Base-by-base conservation (phyloP, 805 yeast species). In the Candida ponderosae region DNA sequence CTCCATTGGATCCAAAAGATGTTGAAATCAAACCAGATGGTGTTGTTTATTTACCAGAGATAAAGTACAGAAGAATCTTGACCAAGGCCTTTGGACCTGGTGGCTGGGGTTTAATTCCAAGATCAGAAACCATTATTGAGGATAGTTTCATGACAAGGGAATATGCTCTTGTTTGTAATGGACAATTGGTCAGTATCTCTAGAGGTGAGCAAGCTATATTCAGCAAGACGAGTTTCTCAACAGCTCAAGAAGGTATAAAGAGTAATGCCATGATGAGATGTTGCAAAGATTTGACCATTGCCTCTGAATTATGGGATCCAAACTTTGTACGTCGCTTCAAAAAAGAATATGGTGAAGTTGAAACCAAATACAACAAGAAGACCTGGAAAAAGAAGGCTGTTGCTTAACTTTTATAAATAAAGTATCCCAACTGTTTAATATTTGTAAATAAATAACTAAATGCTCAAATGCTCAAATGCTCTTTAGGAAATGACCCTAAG, bases 281-380 rank as follows among this genome's bases (percentile, higher is more conserved):
- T 53, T 93, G 98, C 62, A 93, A 93, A 58, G 98, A 93, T 62
- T 69, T 93, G 51, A 97, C 97, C 5, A 82, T 93, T 46, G 98
- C 97, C 1, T 83, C 95, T 40, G 98, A 93, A 55, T 69, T 93
- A 35, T 93, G 98, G 98, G 98, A 93, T 57, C 98, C 98, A 3
- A 66, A 77, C 31, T 93, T 90, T 50, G 88, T 93, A 44, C 72
- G 84, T 47, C 50, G 55, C 33, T 83, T 79, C 61, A 84, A 83
- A 56, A 66, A 64, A 42, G 59, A 69, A 39, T 53, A 72, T 46
- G 87, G 97, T 59, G 89, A 81, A 40, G 77, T 79, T 18, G 72
- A 76, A 9, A 83, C 85, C 17, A 85, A 84, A 66, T 80, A 74
- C 66, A 86, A 84, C 78, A 83, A 82, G 76, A 86, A 82, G 67